Percentiles rank a stretch among this genome's conserved stretches.
Evolutionary conservation across 805 yeast species (phyloP).

Genomic region (Zygotorulaspora florentina): DNA sequence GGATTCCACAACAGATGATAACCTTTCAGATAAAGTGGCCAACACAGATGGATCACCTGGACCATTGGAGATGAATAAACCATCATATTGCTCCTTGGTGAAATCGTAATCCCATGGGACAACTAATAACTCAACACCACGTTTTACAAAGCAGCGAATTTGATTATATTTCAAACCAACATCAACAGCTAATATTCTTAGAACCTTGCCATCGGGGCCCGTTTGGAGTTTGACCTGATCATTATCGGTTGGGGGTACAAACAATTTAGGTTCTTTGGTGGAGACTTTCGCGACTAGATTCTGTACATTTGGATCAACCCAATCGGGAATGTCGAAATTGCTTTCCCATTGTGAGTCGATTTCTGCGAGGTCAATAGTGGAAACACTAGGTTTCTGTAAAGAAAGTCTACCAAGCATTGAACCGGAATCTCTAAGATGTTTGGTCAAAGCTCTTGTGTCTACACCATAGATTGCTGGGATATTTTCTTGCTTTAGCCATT

Average conservation of each 20-base stretch:
- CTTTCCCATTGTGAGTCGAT: conserved; percentile 51
- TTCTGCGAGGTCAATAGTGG: conserved; percentile 12
- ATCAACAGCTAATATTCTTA: conserved; percentile 86
- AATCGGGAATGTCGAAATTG: conserved; percentile 71
- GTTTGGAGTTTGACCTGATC: conserved; percentile 40
- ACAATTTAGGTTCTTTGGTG: conserved; percentile 66
- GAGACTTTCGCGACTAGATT: conserved; percentile 93
- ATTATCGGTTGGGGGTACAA: conserved; percentile 57
- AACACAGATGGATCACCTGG: conserved; percentile 98
- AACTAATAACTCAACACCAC: conserved; percentile 94
- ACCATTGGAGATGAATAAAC: conserved; percentile 94
- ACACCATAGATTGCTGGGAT: conserved; percentile 97
- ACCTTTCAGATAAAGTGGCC: conserved; percentile 58
- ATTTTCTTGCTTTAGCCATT: conserved; percentile 88
- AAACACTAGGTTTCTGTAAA: conserved; percentile 43
- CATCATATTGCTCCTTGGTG: conserved; percentile 78
- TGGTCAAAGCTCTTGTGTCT: conserved; percentile 93
- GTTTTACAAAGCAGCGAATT: conserved; percentile 89
- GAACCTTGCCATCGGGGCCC: conserved; percentile 68
- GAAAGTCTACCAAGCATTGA: conserved; percentile 88
- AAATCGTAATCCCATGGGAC: conserved; percentile 95
- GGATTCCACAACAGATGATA: conserved; percentile 53
- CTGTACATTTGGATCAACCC: conserved; percentile 88
- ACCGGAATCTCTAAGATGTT: conserved; percentile 87
- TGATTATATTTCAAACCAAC: conserved; percentile 98